Conservation (phyloP, 345 rosid species). For the Chamaenerion angustifolium region DNA sequence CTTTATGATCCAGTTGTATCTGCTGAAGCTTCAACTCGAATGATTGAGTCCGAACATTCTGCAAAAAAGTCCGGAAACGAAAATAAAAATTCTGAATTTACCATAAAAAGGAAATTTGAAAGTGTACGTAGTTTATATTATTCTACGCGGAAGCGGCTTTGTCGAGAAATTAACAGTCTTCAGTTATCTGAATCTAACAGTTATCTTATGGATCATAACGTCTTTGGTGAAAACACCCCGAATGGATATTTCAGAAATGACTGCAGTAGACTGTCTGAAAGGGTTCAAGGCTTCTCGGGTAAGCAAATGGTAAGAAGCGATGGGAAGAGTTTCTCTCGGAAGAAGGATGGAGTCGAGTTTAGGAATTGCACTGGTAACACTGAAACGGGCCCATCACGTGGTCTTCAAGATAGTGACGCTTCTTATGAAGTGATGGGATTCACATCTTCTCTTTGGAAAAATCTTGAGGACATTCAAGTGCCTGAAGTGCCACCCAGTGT, state of each 20-base stretch:
- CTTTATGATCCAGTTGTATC: conserved; percentile 84
- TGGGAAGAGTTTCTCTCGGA: not conserved
- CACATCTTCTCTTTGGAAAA: not conserved
- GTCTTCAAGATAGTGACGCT: not conserved
- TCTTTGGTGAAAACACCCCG: not conserved
- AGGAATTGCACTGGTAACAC: not conserved
- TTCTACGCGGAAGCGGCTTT: conserved; percentile 59
- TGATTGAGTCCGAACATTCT: conserved; percentile 48
- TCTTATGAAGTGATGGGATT: not conserved
- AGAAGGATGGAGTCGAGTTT: conserved; percentile 3
- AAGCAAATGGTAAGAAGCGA: not conserved
- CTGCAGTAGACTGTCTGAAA: not conserved
- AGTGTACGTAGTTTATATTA: conserved; percentile 45
- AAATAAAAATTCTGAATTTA: conserved; percentile 33
- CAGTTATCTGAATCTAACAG: conserved; percentile 36
- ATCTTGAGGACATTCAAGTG: not conserved
- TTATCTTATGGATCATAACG: conserved; percentile 12
- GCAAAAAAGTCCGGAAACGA: conserved; percentile 35
- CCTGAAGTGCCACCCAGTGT: not conserved
- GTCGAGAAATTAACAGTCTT: conserved; percentile 35
- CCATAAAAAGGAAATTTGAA: conserved; percentile 56
- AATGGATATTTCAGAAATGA: conserved; percentile 2
- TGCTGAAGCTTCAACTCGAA: conserved; percentile 58
- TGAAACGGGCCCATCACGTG: not conserved
- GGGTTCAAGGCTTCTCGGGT: not conserved